Base-by-base conservation (phyloP, 495 filamentous ascomycete genomes). In the Tuber microsphaerosporum region DNA sequence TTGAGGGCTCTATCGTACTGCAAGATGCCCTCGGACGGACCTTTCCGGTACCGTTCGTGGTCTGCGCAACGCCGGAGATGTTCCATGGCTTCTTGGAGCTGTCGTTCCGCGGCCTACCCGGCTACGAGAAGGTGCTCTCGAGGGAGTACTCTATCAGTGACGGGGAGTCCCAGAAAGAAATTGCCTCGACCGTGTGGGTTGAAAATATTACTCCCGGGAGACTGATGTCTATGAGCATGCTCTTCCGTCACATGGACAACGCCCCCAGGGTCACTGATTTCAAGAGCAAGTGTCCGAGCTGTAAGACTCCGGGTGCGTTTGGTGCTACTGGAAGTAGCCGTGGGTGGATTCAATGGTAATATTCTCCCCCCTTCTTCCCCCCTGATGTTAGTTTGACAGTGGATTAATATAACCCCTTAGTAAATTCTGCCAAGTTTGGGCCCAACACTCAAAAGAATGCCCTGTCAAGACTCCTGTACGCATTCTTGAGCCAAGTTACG, bases 331-430 rank as follows among this genome's bases (percentile, higher is more conserved):
- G 56, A 14, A 34, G 14, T 34, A 65, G 26, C 56, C 56, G 26
- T 34, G 26, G 56, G 31, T 65, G 56, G 56, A 65, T 65, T 65
- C 56, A 65, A 31, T 65, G 56, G 56, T 65, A 65, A 34, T 65
- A 31, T 26, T 34, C 26, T 65, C 56, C n/a, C n/a, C 14, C 31
- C n/a, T 61, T 31, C 56, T 2, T 31, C 34, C 5, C 56, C 56
- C 17, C 26, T 26, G 34, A 31, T 16, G 56, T 34, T 61, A 31
- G 51, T 14, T 31, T 34, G 56, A 65, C 14, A 34, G 26, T 34
- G 26, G 34, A 34, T 26, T 65, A 34, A 65, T 34, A 6, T 65
- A 65, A 16, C 56, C 26, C 56, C 56, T 34, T 26, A 65, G 56
- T 8, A 65, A 65, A 16, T 31, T 65, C 56, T 65, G 56, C 56